These are phyloP conservation scores for Cladorrhinum samala DNA, from an alignment of 495 filamentous ascomycete genomes.

Conservation along the genomic window DNA sequence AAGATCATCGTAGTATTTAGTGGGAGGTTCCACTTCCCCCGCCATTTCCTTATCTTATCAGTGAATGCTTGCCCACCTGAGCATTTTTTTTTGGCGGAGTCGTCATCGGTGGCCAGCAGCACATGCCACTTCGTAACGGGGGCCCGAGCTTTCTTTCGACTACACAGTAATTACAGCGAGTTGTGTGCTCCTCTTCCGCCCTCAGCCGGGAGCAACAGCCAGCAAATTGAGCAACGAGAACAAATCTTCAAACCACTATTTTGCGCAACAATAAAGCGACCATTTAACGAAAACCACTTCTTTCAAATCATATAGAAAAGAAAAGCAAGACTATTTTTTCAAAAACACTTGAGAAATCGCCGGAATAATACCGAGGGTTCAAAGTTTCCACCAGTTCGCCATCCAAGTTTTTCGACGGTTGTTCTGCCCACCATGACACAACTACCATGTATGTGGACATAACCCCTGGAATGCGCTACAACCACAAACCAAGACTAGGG, in stretches of 20 bases:
- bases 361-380: neutral
- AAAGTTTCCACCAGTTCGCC: neutral
- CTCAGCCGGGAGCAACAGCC: no score
- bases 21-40: neutral
- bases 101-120: conserved; percentile 26
- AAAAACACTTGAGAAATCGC: no score
- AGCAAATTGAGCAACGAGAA: no score
- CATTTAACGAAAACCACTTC: no score
- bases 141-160: conserved; percentile 16
- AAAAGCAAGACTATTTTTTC: no score
- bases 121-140: conserved; percentile 24
- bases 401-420: neutral
- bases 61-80: neutral
- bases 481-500: no score
- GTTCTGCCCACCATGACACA: conserved; percentile 49
- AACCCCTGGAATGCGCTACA: no score
- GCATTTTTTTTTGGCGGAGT: conserved; percentile 15
- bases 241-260: no score
- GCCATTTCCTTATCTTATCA: conserved; percentile 31
- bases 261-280: neutral
- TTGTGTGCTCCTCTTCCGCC: no score
- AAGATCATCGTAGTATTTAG: no score
- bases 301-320: neutral
- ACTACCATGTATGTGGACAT: conserved; percentile 67
- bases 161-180: no score